phyloP scores from a whole-genome alignment of 768 basidiomycete genomes.

The Lanmaoa rubissima region DNA sequence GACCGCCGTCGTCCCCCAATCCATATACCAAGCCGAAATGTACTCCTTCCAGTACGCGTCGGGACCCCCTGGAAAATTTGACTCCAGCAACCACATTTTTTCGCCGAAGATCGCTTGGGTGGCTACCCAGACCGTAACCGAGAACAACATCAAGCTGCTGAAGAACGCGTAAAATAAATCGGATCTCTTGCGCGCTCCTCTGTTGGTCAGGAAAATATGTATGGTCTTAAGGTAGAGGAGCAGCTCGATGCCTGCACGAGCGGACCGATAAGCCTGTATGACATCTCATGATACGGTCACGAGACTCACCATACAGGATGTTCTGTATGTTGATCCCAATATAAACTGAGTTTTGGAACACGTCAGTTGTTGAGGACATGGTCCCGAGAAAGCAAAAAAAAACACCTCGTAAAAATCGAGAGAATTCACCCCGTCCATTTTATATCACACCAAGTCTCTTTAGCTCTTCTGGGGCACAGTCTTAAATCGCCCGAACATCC shows the following conservation, averaged over 20 bases:
- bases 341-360: slow-evolving; percentile 15
- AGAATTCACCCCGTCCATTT: neutral
- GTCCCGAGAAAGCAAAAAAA: neutral
- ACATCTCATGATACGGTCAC: neutral
- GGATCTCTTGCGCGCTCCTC: slow-evolving; percentile 2
- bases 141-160: slow-evolving; percentile 26
- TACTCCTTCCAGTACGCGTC: slow-evolving; percentile 29
- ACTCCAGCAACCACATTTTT: slow-evolving; percentile 37
- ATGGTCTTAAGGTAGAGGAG: slow-evolving; percentile 27
- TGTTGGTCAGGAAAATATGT: slow-evolving; percentile 1
- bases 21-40: slow-evolving; percentile 27
- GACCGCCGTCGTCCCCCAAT: slow-evolving; percentile 24
- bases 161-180: slow-evolving; percentile 25
- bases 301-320: slow-evolving; percentile 25
- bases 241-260: slow-evolving; percentile 21
- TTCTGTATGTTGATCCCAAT: slow-evolving; percentile 18
- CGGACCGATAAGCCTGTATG: neutral
- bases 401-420: neutral
- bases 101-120: slow-evolving; percentile 23
- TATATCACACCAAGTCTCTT: slow-evolving; percentile 2
- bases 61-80: slow-evolving; percentile 36
- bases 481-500: neutral
- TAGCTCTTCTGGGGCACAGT: too few species aligned
- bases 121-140: slow-evolving; percentile 31
- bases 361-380: neutral